Percentiles rank a stretch among this genome's conserved stretches.
phyloP scores from a whole-genome alignment of 2,329 filamentous ascomycete species.

The Hypoxylon sp. region DNA sequence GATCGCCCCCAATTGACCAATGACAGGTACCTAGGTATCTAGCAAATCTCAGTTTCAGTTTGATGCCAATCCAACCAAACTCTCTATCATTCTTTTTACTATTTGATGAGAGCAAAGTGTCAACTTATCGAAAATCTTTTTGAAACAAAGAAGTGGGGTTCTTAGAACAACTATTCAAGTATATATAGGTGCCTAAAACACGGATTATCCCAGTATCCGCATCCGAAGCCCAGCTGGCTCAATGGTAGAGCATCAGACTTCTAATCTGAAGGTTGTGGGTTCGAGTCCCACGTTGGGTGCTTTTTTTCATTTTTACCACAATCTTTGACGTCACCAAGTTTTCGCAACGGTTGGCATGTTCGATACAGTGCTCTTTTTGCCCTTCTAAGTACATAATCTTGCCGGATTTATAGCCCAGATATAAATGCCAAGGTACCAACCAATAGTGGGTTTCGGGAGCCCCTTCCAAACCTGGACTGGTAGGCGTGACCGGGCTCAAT shows the following conservation, averaged over 20 bases:
- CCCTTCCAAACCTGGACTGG: too few species aligned
- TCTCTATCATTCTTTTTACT: not conserved
- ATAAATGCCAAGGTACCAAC: too few species aligned
- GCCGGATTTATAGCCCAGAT: too few species aligned
- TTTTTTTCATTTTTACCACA: not conserved
- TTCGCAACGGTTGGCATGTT: not conserved
- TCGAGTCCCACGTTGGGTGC: slow-evolving; percentile 6
- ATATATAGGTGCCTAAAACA: not conserved
- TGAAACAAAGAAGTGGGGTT: slow-evolving; percentile 1
- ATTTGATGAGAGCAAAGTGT: not conserved
- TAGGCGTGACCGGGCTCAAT: too few species aligned
- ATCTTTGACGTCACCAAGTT: not conserved
- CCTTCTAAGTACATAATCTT: too few species aligned
- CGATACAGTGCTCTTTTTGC: not conserved
- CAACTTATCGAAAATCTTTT: not conserved
- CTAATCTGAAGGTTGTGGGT: slow-evolving; percentile 7
- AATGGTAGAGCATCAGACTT: slow-evolving; percentile 7
- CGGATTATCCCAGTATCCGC: slow-evolving; percentile 1
- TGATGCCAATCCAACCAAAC: not conserved
- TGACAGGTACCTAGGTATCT: not conserved
- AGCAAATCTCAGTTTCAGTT: not conserved
- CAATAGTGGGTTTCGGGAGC: too few species aligned
- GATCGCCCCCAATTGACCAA: not conserved
- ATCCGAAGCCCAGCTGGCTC: slow-evolving; percentile 6
- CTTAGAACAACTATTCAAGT: not conserved